A percentile compares a stretch with the other conserved stretches of the same genome.
phyloP scores from a whole-genome alignment of 2,329 filamentous ascomycete genomes.

The Coniochaeta sp. region DNA sequence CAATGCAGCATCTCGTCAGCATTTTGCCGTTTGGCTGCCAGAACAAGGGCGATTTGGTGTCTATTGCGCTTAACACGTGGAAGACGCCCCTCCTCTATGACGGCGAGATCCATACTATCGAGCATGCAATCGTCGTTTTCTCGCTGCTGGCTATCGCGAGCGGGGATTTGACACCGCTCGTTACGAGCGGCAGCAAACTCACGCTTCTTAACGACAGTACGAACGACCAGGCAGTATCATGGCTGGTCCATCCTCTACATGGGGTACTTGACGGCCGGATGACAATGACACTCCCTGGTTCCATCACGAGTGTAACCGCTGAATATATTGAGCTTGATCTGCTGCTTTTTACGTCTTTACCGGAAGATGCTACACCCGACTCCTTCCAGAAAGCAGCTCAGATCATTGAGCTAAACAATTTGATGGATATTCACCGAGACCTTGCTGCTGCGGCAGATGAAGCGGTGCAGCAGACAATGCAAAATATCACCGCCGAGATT shows the following conservation, averaged over 20 bases:
- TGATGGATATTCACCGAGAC: too few relatives aligned
- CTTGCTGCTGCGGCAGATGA: too few relatives aligned
- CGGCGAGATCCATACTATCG: too few relatives aligned
- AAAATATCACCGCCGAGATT: too few relatives aligned
- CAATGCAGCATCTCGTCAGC: conserved; percentile 13
- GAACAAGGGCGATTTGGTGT: conserved; percentile 12
- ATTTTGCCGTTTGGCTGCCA: conserved; percentile 11
- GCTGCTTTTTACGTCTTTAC: conserved; percentile 7
- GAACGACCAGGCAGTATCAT: conserved; percentile 5
- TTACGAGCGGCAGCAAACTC: too few relatives aligned
- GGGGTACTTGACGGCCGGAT: background rate
- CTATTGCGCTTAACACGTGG: conserved; percentile 17
- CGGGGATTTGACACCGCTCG: too few relatives aligned
- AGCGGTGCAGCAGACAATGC: too few relatives aligned
- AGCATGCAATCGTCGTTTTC: too few relatives aligned
- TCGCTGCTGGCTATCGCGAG: too few relatives aligned
- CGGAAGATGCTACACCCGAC: background rate
- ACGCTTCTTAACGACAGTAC: too few relatives aligned
- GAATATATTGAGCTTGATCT: conserved; percentile 16
- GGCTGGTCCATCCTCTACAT: conserved; percentile 6
- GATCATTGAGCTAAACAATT: conserved; percentile 5
- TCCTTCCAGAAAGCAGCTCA: conserved; percentile 1
- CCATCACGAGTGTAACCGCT: conserved; percentile 8
- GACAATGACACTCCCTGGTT: background rate
- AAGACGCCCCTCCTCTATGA: conserved; percentile 12